Percentiles rank a stretch among this genome's conserved stretches.
phyloP scores from a whole-genome alignment of 495 filamentous ascomycete species.

The Aspergillus incahuasiensis region DNA sequence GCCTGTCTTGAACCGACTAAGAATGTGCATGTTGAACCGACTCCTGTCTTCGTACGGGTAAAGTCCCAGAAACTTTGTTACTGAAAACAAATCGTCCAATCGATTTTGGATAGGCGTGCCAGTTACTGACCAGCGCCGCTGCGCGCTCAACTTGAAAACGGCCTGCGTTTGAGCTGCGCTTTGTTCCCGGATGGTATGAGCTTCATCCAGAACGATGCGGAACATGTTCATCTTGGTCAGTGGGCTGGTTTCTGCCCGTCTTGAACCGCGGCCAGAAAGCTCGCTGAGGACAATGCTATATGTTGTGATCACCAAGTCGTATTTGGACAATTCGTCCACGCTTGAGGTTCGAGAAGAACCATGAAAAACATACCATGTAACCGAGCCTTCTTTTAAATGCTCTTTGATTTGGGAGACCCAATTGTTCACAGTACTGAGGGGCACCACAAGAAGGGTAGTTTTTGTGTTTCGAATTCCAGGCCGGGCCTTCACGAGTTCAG shows the following conservation, averaged over 20 bases:
- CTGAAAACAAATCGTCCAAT: constrained; percentile 80
- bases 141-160: constrained; percentile 73
- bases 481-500: constrained; percentile 26
- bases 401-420: constrained; percentile 87
- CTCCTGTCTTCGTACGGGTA: constrained; percentile 77
- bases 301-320: constrained; percentile 85
- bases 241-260: constrained; percentile 53
- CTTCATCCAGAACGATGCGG: constrained; percentile 92
- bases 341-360: constrained; percentile 68
- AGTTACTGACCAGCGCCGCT: constrained; percentile 91
- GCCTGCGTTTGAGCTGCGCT: constrained; percentile 74
- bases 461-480: constrained; percentile 62
- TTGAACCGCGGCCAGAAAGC: constrained; percentile 55
- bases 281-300: constrained; percentile 86
- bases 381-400: constrained; percentile 59
- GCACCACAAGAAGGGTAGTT: constrained; percentile 84
- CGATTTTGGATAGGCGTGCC: constrained; percentile 90
- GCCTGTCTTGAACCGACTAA: constrained; percentile 70
- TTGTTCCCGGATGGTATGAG: constrained; percentile 87
- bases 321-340: constrained; percentile 60
- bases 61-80: constrained; percentile 85
- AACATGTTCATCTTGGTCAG: constrained; percentile 81
- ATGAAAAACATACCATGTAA: constrained; percentile 79
- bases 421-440: constrained; percentile 82
- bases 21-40: constrained; percentile 72